Conservation (phyloP, 805 yeast species). For the Lachancea nothofagi region DNA sequence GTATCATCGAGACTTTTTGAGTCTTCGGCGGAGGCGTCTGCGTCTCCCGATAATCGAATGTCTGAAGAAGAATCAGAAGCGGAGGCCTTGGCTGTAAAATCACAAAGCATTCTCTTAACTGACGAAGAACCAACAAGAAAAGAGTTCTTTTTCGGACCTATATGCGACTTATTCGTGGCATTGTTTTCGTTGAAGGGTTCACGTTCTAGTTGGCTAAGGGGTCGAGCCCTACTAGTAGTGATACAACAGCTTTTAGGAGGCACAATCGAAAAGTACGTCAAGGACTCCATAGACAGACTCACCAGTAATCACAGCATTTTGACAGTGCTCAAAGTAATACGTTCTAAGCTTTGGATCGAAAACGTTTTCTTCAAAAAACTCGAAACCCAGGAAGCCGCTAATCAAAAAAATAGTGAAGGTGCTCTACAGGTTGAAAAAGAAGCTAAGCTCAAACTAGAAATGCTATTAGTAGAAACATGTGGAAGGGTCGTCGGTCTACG, state of each 20-base stretch:
- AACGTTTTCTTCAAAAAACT: constrained; percentile 42
- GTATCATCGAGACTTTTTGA: constrained; percentile 12
- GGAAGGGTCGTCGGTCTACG: constrained; percentile 68
- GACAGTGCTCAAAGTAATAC: constrained; percentile 34
- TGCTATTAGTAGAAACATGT: constrained; percentile 56
- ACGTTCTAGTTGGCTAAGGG: constrained; percentile 69
- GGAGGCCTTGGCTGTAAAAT: background rate
- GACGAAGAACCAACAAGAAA: constrained; percentile 18
- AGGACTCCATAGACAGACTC: constrained; percentile 32
- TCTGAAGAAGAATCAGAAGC: constrained; percentile 9
- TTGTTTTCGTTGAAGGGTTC: constrained; percentile 61
- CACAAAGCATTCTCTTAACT: background rate
- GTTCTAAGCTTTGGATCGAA: constrained; percentile 43
- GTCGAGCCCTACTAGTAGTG: constrained; percentile 73
- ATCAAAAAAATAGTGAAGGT: background rate
- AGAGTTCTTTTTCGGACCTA: constrained; percentile 66
- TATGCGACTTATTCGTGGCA: constrained; percentile 67
- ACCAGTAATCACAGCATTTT: constrained; percentile 39
- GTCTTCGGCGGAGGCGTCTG: background rate
- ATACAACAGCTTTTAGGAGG: constrained; percentile 84
- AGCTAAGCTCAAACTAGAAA: constrained; percentile 50
- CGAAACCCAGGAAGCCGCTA: constrained; percentile 2
- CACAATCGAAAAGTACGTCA: constrained; percentile 68
- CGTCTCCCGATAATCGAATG: constrained; percentile 7
- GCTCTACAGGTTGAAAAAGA: constrained; percentile 41